Percentiles rank a stretch among this genome's conserved stretches.
These are phyloP conservation scores for Dothistroma septosporum DNA, from an alignment of 2,329 filamentous ascomycete genomes.

Conservation along the genomic window DNA sequence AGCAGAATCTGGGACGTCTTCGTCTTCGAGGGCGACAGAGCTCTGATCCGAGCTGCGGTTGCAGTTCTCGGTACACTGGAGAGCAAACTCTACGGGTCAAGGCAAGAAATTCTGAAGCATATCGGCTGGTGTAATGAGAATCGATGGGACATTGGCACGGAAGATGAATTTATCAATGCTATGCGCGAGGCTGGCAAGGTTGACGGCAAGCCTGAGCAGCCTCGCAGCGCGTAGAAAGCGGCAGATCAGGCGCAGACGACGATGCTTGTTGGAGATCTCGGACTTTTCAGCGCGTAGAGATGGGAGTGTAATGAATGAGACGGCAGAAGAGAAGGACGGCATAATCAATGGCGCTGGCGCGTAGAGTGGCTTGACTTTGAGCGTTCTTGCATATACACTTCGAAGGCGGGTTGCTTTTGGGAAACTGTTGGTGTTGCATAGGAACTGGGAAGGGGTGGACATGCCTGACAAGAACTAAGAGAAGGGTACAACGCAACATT, in stretches of 20 bases:
- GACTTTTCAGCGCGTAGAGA: not conserved
- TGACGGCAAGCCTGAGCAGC: slow-evolving; percentile 16
- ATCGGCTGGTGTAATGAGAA: slow-evolving; percentile 40
- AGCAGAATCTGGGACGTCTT: slow-evolving; percentile 76
- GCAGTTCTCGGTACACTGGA: slow-evolving; percentile 58
- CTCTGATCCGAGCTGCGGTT: slow-evolving; percentile 67
- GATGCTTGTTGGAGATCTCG: not conserved
- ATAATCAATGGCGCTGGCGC: not conserved
- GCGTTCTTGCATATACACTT: not conserved
- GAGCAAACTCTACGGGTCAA: slow-evolving; percentile 45
- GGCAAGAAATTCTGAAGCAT: slow-evolving; percentile 42
- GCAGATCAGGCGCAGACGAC: not conserved
- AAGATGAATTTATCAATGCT: slow-evolving; percentile 39
- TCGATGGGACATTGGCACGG: slow-evolving; percentile 34
- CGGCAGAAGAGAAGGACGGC: not conserved
- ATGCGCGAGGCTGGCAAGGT: slow-evolving; percentile 38
- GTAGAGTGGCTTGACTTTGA: not conserved
- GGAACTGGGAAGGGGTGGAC: not conserved
- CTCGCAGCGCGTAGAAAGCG: not conserved
- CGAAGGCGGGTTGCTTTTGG: not conserved
- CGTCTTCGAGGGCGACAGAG: slow-evolving; percentile 72
- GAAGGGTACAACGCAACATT: not conserved
- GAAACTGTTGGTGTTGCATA: not conserved
- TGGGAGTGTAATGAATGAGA: not conserved
- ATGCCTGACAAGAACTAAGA: not conserved